A percentile compares a stretch with the other conserved stretches of the same genome.
phyloP scores from a whole-genome alignment of 371 early-diverging fungal genomes.

The Caulochytrium protostelioides region DNA sequence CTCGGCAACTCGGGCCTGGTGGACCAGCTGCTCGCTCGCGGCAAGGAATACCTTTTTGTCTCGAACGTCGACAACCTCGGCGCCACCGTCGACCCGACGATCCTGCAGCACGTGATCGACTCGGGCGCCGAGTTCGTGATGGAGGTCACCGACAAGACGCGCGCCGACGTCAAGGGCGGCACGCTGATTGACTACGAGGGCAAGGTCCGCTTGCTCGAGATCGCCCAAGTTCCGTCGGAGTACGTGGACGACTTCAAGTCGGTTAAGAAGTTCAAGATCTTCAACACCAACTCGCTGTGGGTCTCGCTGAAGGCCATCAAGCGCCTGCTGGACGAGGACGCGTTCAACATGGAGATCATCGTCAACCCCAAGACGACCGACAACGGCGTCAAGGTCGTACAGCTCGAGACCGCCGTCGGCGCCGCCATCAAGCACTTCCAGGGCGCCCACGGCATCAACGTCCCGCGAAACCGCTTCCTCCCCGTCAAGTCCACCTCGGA shows the following conservation, averaged over 20 bases:
- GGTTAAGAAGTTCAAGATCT: slow-evolving; percentile 98
- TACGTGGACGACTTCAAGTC: slow-evolving; percentile 94
- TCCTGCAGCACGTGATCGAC: slow-evolving; percentile 77
- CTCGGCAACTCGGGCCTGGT: slow-evolving; percentile 83
- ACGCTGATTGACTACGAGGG: slow-evolving; percentile 97
- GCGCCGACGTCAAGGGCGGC: slow-evolving; percentile 99
- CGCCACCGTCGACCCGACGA: slow-evolving; percentile 86
- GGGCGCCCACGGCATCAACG: slow-evolving; percentile 92
- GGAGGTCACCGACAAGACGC: slow-evolving; percentile 99
- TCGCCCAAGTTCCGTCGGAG: slow-evolving; percentile 96
- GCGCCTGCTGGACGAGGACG: slow-evolving; percentile 60
- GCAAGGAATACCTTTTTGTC: slow-evolving; percentile 97
- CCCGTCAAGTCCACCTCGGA: slow-evolving; percentile 98
- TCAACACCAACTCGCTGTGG: slow-evolving; percentile 99
- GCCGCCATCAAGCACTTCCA: slow-evolving; percentile 97
- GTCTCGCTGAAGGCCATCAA: slow-evolving; percentile 88
- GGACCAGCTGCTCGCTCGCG: slow-evolving; percentile 82
- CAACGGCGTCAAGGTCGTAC: slow-evolving; percentile 82
- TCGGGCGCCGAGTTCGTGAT: slow-evolving; percentile 88
- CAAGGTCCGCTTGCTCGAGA: slow-evolving; percentile 83
- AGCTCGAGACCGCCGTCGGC: slow-evolving; percentile 98
- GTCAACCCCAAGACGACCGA: slow-evolving; percentile 84
- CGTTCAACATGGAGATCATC: slow-evolving; percentile 88
- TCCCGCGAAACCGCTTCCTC: slow-evolving; percentile 93
- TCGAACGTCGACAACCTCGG: slow-evolving; percentile 99